phyloP scores from a whole-genome alignment of 2,329 filamentous ascomycete species.

The Chaetomiaceae sp. region DNA sequence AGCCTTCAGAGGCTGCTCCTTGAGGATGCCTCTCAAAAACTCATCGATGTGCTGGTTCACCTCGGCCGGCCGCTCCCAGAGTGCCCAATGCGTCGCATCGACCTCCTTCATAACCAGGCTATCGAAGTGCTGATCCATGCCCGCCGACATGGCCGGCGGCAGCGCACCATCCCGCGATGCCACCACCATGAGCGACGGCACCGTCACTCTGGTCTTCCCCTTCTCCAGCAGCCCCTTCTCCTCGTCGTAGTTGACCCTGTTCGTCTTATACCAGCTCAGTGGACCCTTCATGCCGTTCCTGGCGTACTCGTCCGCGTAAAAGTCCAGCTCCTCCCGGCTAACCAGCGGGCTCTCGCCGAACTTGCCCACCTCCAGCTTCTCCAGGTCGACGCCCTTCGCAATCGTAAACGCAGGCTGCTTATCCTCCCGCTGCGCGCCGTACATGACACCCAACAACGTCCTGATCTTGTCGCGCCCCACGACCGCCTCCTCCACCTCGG shows the following conservation, averaged over 20 bases:
- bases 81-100: conserved; percentile 70
- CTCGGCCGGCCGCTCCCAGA: conserved; percentile 65
- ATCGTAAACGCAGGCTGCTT: conserved; percentile 53
- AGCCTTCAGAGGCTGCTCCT: conserved; percentile 28
- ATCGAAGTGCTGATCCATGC: conserved; percentile 64
- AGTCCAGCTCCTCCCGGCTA: conserved; percentile 63
- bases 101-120: conserved; percentile 62
- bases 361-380: conserved; percentile 54
- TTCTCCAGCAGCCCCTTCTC: conserved; percentile 58
- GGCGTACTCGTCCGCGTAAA: conserved; percentile 68
- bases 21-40: conserved; percentile 56
- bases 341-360: conserved; percentile 55
- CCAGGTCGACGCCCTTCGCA: conserved; percentile 47
- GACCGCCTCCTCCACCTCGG: conserved; percentile 55
- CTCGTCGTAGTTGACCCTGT: conserved; percentile 68
- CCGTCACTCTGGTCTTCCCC: conserved; percentile 47
- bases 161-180: conserved; percentile 67
- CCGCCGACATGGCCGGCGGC: conserved; percentile 60
- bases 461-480: conserved; percentile 56
- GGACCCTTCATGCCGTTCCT: conserved; percentile 70
- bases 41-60: conserved; percentile 62
- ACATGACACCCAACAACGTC: conserved; percentile 65
- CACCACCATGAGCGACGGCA: conserved; percentile 68
- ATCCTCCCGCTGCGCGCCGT: conserved; percentile 55
- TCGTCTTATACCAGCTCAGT: conserved; percentile 81